phyloP scores from a whole-genome alignment of 2,329 filamentous ascomycete species.

The Gnomoniopsis smithogilvyi region DNA sequence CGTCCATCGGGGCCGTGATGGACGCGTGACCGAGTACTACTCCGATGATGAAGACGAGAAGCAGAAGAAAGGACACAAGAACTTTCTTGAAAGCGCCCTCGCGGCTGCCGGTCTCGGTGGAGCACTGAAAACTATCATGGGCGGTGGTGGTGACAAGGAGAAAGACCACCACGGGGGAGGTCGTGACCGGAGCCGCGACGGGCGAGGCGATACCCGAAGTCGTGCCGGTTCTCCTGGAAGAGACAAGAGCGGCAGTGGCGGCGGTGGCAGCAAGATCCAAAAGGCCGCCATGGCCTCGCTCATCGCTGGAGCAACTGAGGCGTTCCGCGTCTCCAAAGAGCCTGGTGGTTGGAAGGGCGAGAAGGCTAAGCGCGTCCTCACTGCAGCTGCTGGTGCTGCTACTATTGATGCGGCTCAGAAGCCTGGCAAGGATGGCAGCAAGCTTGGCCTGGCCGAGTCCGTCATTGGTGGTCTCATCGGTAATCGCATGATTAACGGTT shows the following conservation, averaged over 20 bases:
- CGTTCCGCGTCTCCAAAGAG: constrained; percentile 85
- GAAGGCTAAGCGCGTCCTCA: constrained; percentile 88
- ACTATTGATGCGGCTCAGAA: constrained; percentile 78
- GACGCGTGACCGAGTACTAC: constrained; percentile 51
- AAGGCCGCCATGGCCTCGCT: constrained; percentile 90
- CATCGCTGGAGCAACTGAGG: constrained; percentile 85
- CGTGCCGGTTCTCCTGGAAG: constrained; percentile 47
- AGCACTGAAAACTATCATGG: constrained; percentile 58
- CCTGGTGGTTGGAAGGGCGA: constrained; percentile 86
- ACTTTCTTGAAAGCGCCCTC: constrained; percentile 61
- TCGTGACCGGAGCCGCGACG: constrained; percentile 27
- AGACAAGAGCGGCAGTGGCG: constrained; percentile 44
- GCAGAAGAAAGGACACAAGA: constrained; percentile 60
- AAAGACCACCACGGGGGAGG: constrained; percentile 10
- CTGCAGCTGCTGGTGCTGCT: constrained; percentile 80
- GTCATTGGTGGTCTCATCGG: constrained; percentile 85
- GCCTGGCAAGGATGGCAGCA: constrained; percentile 71
- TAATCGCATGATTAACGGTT: constrained; percentile 81
- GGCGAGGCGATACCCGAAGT: constrained; percentile 48
- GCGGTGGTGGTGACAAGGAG: constrained; percentile 39
- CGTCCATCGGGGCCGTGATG: constrained; percentile 52
- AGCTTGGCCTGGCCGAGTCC: constrained; percentile 79
- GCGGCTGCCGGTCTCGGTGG: constrained; percentile 60
- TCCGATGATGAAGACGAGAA: constrained; percentile 53
- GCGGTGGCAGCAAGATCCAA: constrained; percentile 59